These are phyloP conservation scores for Ajuga chamaepitys DNA, from an alignment of 257 asterid species.

Conservation along the genomic window DNA sequence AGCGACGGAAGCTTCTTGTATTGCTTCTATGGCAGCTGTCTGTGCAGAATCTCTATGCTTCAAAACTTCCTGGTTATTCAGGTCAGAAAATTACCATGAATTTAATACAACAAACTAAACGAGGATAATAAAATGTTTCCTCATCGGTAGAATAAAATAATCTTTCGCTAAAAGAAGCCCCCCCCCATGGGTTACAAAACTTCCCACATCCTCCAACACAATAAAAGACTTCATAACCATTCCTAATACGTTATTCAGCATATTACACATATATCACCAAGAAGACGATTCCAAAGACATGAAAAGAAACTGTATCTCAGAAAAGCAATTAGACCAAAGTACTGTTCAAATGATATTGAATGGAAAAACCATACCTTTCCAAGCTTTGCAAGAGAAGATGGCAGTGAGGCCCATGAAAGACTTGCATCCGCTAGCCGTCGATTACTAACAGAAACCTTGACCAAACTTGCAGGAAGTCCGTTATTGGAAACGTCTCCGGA, in stretches of 20 bases:
- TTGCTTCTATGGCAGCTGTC: slow-evolving; percentile 90
- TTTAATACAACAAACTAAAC: slow-evolving; percentile 2
- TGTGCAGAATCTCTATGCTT: slow-evolving; percentile 89
- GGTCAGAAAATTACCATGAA: slow-evolving; percentile 10
- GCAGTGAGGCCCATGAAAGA: slow-evolving; percentile 77
- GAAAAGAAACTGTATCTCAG: background rate
- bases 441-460: slow-evolving; percentile 64
- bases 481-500: slow-evolving; percentile 47
- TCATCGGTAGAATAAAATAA: background rate
- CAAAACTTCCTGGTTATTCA: slow-evolving; percentile 61
- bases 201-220: background rate
- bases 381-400: slow-evolving; percentile 75
- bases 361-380: slow-evolving; percentile 59
- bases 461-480: slow-evolving; percentile 63
- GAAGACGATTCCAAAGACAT: background rate
- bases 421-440: slow-evolving; percentile 58
- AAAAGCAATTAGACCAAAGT: background rate
- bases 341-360: slow-evolving; percentile 4
- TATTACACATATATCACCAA: background rate
- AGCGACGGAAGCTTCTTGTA: slow-evolving; percentile 83
- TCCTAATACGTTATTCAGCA: background rate
- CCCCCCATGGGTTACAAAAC: background rate
- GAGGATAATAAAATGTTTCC: background rate
- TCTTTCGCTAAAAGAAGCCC: background rate
- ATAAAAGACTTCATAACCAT: background rate